Percentiles rank a stretch among this genome's conserved stretches.
Conservation (phyloP, 148 eudicot genomes). For the Nyssa sinensis region DNA sequence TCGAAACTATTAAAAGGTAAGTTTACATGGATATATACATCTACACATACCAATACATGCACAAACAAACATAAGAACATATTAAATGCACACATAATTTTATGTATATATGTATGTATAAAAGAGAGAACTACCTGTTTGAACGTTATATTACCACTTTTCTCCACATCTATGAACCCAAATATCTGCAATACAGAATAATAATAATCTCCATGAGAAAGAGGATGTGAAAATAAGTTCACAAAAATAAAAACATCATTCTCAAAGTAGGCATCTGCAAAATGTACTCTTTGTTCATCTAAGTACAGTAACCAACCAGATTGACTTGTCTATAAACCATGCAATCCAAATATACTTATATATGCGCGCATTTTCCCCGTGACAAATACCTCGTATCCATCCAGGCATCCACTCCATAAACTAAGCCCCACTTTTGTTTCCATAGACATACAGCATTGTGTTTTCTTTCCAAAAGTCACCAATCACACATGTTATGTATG, state of each 20-base stretch:
- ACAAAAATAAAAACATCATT: neutral
- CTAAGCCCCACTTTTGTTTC: neutral
- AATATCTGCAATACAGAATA: conserved; percentile 42
- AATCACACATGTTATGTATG: neutral
- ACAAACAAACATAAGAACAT: too few relatives aligned
- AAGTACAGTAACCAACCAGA: neutral
- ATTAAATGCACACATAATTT: too few relatives aligned
- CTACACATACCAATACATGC: too few relatives aligned
- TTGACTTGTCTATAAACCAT: neutral
- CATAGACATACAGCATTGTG: neutral
- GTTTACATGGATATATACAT: too few relatives aligned
- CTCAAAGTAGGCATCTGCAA: neutral
- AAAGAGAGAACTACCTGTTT: conserved; percentile 44
- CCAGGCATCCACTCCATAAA: neutral
- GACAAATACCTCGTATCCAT: neutral
- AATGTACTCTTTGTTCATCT: neutral
- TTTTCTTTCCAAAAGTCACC: neutral
- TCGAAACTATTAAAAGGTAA: too few relatives aligned
- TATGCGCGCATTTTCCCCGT: neutral
- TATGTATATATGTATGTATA: neutral
- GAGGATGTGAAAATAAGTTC: neutral
- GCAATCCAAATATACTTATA: neutral
- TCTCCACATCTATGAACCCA: conserved; percentile 50
- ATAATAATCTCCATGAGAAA: conserved; percentile 9
- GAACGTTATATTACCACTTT: conserved; percentile 53